phyloP scores from a whole-genome alignment of 208 protist genomes.

The Wallacemonas sp. region DNA sequence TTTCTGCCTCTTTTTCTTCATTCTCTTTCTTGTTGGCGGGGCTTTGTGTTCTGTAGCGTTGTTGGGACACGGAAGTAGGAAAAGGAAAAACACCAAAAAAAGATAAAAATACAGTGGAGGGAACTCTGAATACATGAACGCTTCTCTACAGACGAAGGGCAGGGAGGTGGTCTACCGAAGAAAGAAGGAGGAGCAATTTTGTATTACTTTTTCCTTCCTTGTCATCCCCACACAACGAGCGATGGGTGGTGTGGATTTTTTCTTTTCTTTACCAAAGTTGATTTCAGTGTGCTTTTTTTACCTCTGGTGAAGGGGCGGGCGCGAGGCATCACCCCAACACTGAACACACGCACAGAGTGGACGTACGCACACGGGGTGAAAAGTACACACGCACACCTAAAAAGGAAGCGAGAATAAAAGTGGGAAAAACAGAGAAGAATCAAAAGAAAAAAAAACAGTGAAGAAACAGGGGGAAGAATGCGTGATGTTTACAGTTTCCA shows the following conservation, averaged over 20 bases:
- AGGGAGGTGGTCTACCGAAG: background rate
- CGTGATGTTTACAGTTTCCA: no score
- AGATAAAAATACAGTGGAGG: no score
- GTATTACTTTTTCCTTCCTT: background rate
- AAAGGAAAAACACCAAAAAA: background rate
- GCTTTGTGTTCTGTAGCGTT: background rate
- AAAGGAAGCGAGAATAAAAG: background rate
- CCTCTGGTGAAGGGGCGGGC: no score
- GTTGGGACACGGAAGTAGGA: conserved; percentile 11
- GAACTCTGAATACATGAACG: background rate
- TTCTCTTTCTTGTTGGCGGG: background rate
- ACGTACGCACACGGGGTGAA: no score
- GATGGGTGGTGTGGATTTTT: background rate
- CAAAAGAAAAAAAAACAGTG: conserved; percentile 21
- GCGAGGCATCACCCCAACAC: no score
- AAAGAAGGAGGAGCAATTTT: background rate
- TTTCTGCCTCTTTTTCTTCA: background rate
- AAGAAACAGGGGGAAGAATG: conserved; percentile 12
- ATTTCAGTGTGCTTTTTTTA: conserved; percentile 17
- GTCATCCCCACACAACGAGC: no score
- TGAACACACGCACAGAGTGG: no score
- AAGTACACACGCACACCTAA: no score
- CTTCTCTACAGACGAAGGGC: conserved; percentile 2
- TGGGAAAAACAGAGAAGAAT: conserved; percentile 7
- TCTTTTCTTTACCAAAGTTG: background rate